Conservation (phyloP, 805 yeast species). For the Candida ulmi region DNA sequence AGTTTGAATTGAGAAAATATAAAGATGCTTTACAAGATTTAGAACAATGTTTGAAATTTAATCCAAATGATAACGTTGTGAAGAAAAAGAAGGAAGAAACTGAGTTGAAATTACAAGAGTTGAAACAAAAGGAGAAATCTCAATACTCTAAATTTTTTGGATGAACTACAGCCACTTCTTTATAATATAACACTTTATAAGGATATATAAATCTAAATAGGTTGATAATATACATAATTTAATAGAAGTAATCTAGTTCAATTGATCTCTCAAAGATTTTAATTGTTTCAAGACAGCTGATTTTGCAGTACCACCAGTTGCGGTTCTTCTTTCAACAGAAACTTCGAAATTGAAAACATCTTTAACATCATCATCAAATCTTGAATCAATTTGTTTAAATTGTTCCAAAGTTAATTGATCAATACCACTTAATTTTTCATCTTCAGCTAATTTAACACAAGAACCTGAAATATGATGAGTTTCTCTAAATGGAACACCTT, state of each 20-base stretch:
- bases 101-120: constrained; percentile 33
- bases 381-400: constrained; percentile 68
- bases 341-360: constrained; percentile 88
- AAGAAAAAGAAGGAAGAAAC: constrained; percentile 36
- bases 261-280: constrained; percentile 25
- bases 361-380: constrained; percentile 77
- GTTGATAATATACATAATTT: no score
- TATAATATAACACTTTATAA: not conserved
- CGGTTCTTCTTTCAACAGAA: constrained; percentile 94
- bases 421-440: constrained; percentile 68
- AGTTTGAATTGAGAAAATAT: constrained; percentile 37
- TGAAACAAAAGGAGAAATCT: constrained; percentile 45
- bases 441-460: constrained; percentile 91
- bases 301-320: constrained; percentile 96
- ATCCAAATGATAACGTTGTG: constrained; percentile 47
- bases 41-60: constrained; percentile 34
- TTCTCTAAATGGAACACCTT: constrained; percentile 98
- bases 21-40: constrained; percentile 46
- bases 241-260: constrained; percentile 13
- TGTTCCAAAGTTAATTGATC: constrained; percentile 77
- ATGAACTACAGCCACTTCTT: not conserved
- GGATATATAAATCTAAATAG: no score
- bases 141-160: constrained; percentile 61
- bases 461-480: constrained; percentile 98
- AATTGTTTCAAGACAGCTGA: constrained; percentile 81